Conservation (phyloP, 2,329 filamentous ascomycete genomes). For the Plectosphaerella sp. region DNA sequence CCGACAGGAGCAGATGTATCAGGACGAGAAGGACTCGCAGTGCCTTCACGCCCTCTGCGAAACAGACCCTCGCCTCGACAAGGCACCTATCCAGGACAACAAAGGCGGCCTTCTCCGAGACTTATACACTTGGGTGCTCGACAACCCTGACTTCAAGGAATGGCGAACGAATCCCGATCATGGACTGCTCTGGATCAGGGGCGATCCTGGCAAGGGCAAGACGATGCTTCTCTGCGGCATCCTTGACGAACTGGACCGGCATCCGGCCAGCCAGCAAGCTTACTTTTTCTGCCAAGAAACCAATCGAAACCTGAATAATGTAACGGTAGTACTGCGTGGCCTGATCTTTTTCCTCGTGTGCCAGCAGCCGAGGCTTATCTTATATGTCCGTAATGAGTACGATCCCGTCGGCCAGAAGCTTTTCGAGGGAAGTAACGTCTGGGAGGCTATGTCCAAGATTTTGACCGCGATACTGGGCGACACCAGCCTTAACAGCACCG, state of each 20-base stretch:
- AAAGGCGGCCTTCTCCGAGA: conserved; percentile 28
- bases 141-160: conserved; percentile 15
- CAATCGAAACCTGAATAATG: conserved; percentile 29
- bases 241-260: conserved; percentile 23
- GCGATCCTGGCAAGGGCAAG: conserved; percentile 36
- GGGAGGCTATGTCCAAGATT: conserved; percentile 20
- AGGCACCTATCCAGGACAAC: conserved; percentile 24
- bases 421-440: conserved; percentile 9
- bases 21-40: conserved; percentile 12
- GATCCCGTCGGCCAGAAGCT: conserved; percentile 19
- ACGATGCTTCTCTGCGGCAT: conserved; percentile 37
- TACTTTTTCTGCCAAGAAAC: conserved; percentile 41
- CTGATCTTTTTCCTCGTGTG: conserved; percentile 34
- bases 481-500: conserved; percentile 1
- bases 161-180: conserved; percentile 16
- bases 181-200: conserved; percentile 30
- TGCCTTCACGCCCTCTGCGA: conserved; percentile 23
- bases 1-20: conserved; percentile 7
- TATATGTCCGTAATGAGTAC: conserved; percentile 3
- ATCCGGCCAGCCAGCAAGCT: conserved; percentile 15
- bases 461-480: conserved; percentile 20
- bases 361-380: not conserved
- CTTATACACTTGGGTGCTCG: conserved; percentile 30
- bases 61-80: conserved; percentile 19
- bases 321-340: conserved; percentile 33